A percentile compares a stretch with the other conserved stretches of the same genome.
Conservation (phyloP, 805 yeast species). For the Metschnikowia koreensis region DNA sequence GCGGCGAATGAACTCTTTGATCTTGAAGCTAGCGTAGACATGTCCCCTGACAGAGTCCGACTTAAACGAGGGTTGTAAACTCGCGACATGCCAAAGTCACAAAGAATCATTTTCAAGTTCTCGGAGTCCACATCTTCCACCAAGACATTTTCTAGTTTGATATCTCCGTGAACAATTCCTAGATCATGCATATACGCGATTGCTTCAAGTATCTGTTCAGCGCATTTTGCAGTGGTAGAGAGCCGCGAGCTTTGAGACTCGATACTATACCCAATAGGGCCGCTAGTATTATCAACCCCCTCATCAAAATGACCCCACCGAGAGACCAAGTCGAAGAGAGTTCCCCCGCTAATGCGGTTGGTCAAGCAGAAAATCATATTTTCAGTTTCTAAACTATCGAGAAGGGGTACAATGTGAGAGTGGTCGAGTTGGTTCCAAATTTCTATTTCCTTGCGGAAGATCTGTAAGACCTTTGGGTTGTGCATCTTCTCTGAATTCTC, state of each 20-base stretch:
- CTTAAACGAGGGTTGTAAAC: conserved; percentile 29
- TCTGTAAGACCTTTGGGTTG: conserved; percentile 49
- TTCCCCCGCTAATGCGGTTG: conserved; percentile 68
- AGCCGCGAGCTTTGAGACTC: conserved; percentile 34
- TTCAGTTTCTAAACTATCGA: conserved; percentile 59
- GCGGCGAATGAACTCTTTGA: conserved; percentile 35
- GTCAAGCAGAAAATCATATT: conserved; percentile 71
- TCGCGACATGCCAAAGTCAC: conserved; percentile 87
- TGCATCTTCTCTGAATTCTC: conserved; percentile 24
- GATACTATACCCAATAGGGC: conserved; percentile 29
- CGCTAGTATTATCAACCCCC: conserved; percentile 26
- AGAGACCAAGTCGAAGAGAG: conserved; percentile 71
- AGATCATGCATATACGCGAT: conserved; percentile 55
- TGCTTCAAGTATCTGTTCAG: conserved; percentile 57
- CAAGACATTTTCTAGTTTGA: conserved; percentile 78
- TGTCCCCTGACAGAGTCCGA: conserved; percentile 22
- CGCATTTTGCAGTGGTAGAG: conserved; percentile 29
- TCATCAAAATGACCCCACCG: conserved; percentile 55
- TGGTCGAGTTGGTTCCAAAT: conserved; percentile 75
- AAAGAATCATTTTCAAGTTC: conserved; percentile 56
- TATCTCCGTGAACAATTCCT: conserved; percentile 76
- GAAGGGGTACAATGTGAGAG: conserved; percentile 59
- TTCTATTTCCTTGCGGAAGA: conserved; percentile 66
- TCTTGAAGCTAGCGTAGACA: conserved; percentile 23
- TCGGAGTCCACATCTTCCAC: conserved; percentile 41